Evolutionary conservation across 2,329 filamentous ascomycete genomes (phyloP).

Genomic region (Trichoderma sp.): DNA sequence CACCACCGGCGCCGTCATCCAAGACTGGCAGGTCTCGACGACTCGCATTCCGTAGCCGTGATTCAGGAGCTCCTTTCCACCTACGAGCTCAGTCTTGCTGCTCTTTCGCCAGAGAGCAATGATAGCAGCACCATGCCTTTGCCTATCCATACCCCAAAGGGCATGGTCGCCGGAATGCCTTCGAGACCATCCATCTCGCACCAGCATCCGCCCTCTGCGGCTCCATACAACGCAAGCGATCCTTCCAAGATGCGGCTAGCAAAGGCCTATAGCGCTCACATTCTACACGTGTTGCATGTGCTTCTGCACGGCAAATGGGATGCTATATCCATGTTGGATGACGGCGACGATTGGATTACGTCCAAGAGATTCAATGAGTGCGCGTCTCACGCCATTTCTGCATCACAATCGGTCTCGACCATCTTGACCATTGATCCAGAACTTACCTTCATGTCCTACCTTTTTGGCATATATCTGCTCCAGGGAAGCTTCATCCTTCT

Average conservation of each 20-base stretch:
- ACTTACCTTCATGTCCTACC: conserved; percentile 53
- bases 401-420: conserved; percentile 46
- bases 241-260: conserved; percentile 42
- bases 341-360: conserved; percentile 51
- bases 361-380: conserved; percentile 47
- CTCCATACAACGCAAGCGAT: conserved; percentile 28
- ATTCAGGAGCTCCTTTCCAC: conserved; percentile 41
- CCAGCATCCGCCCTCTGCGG: conserved; percentile 11
- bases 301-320: conserved; percentile 53
- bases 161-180: conserved; percentile 6
- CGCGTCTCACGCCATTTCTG: conserved; percentile 49
- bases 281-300: conserved; percentile 51
- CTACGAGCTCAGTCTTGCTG: conserved; percentile 42
- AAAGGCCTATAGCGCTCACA: conserved; percentile 49
- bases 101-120: conserved; percentile 31
- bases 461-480: conserved; percentile 54
- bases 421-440: conserved; percentile 52
- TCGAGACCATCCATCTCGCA: conserved; percentile 22
- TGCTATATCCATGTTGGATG: conserved; percentile 50
- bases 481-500: conserved; percentile 53
- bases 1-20: conserved; percentile 48
- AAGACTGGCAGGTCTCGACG: conserved; percentile 40
- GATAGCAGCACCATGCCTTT: conserved; percentile 13
- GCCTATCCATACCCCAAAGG: conserved; percentile 5
- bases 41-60: conserved; percentile 36